Conservation (phyloP, 768 basidiomycete species). For the Rhizopogon vulgaris region DNA sequence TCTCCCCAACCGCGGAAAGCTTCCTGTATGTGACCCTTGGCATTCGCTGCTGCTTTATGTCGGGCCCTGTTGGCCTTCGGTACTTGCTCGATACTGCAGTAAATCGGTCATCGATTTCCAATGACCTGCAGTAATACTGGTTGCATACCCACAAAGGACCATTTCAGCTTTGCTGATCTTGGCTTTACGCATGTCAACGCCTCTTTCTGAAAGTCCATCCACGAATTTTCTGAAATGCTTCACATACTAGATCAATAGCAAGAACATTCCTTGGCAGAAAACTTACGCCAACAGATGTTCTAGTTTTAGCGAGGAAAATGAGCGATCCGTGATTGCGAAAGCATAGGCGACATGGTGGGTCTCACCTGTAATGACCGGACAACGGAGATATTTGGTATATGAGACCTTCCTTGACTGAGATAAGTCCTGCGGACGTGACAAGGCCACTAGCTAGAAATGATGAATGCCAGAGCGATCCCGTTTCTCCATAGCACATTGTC, state of each 20-base stretch:
- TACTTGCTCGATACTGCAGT: constrained; percentile 40
- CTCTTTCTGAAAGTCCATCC: constrained; percentile 41
- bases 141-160: constrained; percentile 48
- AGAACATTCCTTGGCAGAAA: neutral
- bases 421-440: constrained; percentile 61
- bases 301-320: constrained; percentile 8
- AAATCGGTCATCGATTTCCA: neutral
- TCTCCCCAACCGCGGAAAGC: constrained; percentile 11
- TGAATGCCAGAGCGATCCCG: constrained; percentile 62
- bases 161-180: constrained; percentile 56
- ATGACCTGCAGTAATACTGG: neutral
- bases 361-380: constrained; percentile 59
- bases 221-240: constrained; percentile 60
- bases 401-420: constrained; percentile 55
- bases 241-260: neutral
- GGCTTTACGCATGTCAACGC: constrained; percentile 55
- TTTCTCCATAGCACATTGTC: constrained; percentile 22
- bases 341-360: neutral
- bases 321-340: neutral
- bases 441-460: constrained; percentile 52
- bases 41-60: neutral
- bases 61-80: constrained; percentile 34
- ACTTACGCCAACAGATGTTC: constrained; percentile 49
- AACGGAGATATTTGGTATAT: constrained; percentile 58
- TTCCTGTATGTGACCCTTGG: constrained; percentile 2